Evolutionary conservation across 2,329 filamentous ascomycete species (phyloP), one percentile per base, ranked within the genome.

Genomic region (Exophiala bonariae): DNA sequence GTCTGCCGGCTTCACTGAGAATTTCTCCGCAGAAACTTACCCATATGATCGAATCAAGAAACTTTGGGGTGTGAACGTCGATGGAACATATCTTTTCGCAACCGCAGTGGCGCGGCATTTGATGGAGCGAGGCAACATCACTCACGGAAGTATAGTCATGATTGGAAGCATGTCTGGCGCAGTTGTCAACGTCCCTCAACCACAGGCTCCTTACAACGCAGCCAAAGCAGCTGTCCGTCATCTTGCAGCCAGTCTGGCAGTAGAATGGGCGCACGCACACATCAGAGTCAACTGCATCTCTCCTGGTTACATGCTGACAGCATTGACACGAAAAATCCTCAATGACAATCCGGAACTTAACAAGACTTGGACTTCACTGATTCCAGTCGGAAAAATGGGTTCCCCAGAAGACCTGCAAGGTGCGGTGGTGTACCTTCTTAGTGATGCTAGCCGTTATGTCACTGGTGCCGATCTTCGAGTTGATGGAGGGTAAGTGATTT

Each of bases 281-380:
- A 96, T 97, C 63, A 82, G 92, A 28, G 92, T 97, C 58, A 97
- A 97, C 74, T 93, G 88, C 70, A 93, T 97, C 66, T 90, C 86
- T 22, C 92, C 92, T 0, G 92, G 93, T 35, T 97, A 97, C 71
- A 97, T 97, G 92, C 75, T 96, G 58, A 96, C 92, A 13, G 87
- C 90, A 49, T 73, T 96, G 43, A 96, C 90, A 33, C 83, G 90
- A 73, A 95, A 95, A 75, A 96, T 97, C 59, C 81, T 97, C 19
- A 87, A 93, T 55, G 89, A 96, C 50, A 95, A 95, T 69, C 90
- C 91, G 16, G 89, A 93, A 44, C 81, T 97, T 31, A 87, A 90
- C 69, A 79, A 85, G 64, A 85, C 93, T 69, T 97, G 92, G 92
- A 95, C 84, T 11, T 91, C 87, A 1, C 78, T 95, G 44, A 97